Conservation (phyloP, 768 basidiomycete genomes). For the Tylopilus rubrobrunneus region DNA sequence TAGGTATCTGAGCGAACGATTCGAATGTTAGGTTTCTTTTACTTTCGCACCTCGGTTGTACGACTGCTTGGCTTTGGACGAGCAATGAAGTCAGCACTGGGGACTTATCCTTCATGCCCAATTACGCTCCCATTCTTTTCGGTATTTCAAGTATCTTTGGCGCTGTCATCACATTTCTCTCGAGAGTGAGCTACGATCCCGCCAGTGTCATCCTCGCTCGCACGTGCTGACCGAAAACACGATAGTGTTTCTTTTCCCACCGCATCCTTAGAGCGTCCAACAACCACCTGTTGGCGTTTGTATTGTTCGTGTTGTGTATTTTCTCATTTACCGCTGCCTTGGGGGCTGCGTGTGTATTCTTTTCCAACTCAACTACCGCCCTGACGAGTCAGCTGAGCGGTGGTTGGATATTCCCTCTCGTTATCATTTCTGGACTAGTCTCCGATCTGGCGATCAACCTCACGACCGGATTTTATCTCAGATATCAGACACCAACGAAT, state of each 20-base stretch:
- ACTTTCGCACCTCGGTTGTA: slow-evolving; percentile 15
- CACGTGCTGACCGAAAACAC: neutral
- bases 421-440: slow-evolving; percentile 12
- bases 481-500: neutral
- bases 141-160: slow-evolving; percentile 16
- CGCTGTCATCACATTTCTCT: slow-evolving; percentile 13
- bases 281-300: slow-evolving; percentile 11
- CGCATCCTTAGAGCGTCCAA: slow-evolving; percentile 15
- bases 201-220: neutral
- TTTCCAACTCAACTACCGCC: neutral
- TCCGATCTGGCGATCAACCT: slow-evolving; percentile 17
- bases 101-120: slow-evolving; percentile 1
- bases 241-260: slow-evolving; percentile 20
- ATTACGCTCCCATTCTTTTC: slow-evolving; percentile 13
- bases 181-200: slow-evolving; percentile 11
- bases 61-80: slow-evolving; percentile 20
- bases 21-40: slow-evolving; percentile 11
- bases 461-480: slow-evolving; percentile 7
- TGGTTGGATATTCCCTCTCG: slow-evolving; percentile 19
- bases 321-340: slow-evolving; percentile 21
- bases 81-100: neutral
- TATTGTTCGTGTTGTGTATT: slow-evolving; percentile 13
- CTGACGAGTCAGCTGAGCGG: slow-evolving; percentile 9
- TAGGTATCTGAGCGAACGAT: slow-evolving; percentile 4
- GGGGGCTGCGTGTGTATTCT: slow-evolving; percentile 19